Evolutionary conservation across 768 basidiomycete genomes (phyloP), one percentile per base, ranked within the genome.

Genomic region (Russula vinacea): DNA sequence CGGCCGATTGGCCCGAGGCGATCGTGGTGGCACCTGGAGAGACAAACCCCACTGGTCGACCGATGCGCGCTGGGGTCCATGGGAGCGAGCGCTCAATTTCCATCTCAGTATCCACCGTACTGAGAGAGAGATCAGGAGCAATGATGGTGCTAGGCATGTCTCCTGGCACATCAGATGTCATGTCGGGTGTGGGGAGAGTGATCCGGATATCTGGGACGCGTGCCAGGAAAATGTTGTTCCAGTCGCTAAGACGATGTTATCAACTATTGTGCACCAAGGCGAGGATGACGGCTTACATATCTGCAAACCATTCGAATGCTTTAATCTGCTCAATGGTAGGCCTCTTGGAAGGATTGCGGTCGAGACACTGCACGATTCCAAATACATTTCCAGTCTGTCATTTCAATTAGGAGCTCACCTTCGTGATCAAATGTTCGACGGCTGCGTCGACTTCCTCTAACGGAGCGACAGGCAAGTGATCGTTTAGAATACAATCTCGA

Each of bases 271-370:
- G 42, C 10, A 5, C 26, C 24, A 45, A 56, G 14, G 51, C 35
- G 49, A 51, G 16, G 22, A 16, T 17, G 47, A 37, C 7, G 29
- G 58, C 68, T 7, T 49, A 69, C 68, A 64, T 44, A 35, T 67
- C 62, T 9, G 47, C 52, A 42, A 69, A 69, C 56, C 56, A 64
- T 33, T 64, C 62, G 16, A 32, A 58, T 22, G 24, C 33, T 35
- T 56, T 61, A 14, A 69, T 55, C 32, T 53, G 47, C 22, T 45
- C 52, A 10, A 62, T 49, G 17, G 59, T 57, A 14, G 62, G 62
- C 22, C 68, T 47, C 51, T 51, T 64, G 17, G 58, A 67, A 26
- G 68, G 62, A 55, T 62, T 64, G 40, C 59, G 68, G 51, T 69
- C 62, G 9, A 69, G 60, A n/a, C 68, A 69, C 68, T 69, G 42